These are phyloP conservation scores for Thelephora ganbajun DNA, from an alignment of 768 basidiomycete genomes.

Conservation along the genomic window DNA sequence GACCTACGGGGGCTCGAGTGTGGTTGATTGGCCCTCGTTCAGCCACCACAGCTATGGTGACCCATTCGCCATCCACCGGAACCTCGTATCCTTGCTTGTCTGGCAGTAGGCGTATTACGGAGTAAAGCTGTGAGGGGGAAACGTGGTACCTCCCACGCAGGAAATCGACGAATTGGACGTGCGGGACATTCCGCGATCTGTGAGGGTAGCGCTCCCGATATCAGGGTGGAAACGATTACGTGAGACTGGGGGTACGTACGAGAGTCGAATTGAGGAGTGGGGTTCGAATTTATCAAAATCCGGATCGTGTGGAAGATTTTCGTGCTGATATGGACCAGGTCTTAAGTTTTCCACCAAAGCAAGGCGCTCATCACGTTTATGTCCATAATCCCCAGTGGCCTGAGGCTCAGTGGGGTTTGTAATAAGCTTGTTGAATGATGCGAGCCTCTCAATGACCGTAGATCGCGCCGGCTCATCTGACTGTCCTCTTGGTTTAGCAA, in stretches of 20 bases:
- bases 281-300: conserved; percentile 74
- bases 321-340: conserved; percentile 68
- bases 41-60: conserved; percentile 91
- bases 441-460: conserved; percentile 9
- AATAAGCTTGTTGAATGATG: not conserved
- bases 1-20: conserved; percentile 48
- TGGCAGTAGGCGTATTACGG: conserved; percentile 60
- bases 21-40: conserved; percentile 73
- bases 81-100: conserved; percentile 82
- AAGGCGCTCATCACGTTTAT: conserved; percentile 42
- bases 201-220: not conserved
- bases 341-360: conserved; percentile 64
- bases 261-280: conserved; percentile 75
- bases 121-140: conserved; percentile 82
- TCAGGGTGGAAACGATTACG: conserved; percentile 1
- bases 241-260: conserved; percentile 32
- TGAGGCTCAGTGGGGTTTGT: not conserved
- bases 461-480: conserved; percentile 10
- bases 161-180: conserved; percentile 71
- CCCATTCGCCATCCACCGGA: conserved; percentile 86
- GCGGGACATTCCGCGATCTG: conserved; percentile 60
- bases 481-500: not conserved
- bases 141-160: conserved; percentile 77
- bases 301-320: conserved; percentile 57
- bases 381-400: not conserved